Conservation (phyloP, 164 flowering plant genomes). For the Magnolia sinica region DNA sequence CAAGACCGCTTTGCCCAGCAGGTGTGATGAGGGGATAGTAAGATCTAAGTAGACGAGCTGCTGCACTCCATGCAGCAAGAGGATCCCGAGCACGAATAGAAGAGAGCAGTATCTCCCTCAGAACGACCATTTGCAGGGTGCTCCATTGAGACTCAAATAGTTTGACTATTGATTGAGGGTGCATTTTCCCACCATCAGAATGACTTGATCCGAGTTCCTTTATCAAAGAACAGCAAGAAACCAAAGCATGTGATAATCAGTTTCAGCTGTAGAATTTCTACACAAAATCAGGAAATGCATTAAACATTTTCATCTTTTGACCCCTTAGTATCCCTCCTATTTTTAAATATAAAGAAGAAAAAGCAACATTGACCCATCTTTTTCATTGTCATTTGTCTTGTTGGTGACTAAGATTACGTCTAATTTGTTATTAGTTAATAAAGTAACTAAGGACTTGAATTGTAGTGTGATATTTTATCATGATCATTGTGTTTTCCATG, state of each 20-base stretch:
- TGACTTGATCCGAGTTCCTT: constrained; percentile 45
- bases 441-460: too few species aligned
- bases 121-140: constrained; percentile 97
- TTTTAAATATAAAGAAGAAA: too few species aligned
- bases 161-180: constrained; percentile 71
- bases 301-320: neutral
- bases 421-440: too few species aligned
- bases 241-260: constrained; percentile 5
- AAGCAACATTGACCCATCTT: too few species aligned
- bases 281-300: neutral
- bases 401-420: too few species aligned
- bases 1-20: constrained; percentile 95
- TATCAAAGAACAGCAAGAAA: constrained; percentile 10
- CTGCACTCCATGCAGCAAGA: constrained; percentile 99
- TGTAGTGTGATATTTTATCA: too few species aligned
- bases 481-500: too few species aligned
- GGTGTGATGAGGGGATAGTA: constrained; percentile 97
- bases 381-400: too few species aligned
- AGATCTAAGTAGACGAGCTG: constrained; percentile 89
- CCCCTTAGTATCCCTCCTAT: too few species aligned
- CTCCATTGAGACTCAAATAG: constrained; percentile 98
- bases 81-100: constrained; percentile 98
- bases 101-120: constrained; percentile 88
- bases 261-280: neutral
- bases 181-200: constrained; percentile 64